Conservation (phyloP, 768 basidiomycete genomes). For the Podaxis rugospora region DNA sequence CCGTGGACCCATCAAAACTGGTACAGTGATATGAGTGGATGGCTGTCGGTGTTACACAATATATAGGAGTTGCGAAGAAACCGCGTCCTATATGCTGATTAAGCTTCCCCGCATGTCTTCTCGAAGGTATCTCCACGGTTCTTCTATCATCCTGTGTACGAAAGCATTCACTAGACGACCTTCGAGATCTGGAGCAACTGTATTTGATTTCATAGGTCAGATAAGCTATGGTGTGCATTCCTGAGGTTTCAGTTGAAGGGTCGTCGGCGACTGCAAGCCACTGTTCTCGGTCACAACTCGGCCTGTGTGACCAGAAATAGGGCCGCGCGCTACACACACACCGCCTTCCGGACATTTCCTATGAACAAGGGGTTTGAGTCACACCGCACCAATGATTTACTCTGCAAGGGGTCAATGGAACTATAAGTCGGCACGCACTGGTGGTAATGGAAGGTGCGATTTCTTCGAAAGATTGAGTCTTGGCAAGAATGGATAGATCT, state of each 20-base stretch:
- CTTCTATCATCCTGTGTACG: not conserved
- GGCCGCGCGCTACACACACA: not conserved
- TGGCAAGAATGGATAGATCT: not conserved
- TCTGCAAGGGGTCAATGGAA: not conserved
- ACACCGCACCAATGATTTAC: not conserved
- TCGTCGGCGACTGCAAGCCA: not conserved
- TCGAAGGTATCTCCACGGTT: not conserved
- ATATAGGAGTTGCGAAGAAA: not conserved
- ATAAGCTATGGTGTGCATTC: not conserved
- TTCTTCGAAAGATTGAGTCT: constrained; percentile 7
- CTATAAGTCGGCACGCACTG: not conserved
- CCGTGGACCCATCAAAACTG: not conserved
- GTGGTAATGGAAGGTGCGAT: constrained; percentile 9
- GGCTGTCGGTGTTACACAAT: not conserved
- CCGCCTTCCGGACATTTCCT: not conserved
- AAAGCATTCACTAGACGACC: not conserved
- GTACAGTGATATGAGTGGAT: not conserved
- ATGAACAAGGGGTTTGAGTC: not conserved
- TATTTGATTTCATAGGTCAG: not conserved
- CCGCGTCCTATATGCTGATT: not conserved
- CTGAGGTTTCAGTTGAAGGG: not conserved
- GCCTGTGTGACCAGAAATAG: not conserved
- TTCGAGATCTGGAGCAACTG: not conserved
- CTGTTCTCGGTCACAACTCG: not conserved
- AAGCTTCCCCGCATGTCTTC: not conserved